Evolutionary conservation across 2,329 filamentous ascomycete genomes (phyloP).

Genomic region (Penicillium sp.): DNA sequence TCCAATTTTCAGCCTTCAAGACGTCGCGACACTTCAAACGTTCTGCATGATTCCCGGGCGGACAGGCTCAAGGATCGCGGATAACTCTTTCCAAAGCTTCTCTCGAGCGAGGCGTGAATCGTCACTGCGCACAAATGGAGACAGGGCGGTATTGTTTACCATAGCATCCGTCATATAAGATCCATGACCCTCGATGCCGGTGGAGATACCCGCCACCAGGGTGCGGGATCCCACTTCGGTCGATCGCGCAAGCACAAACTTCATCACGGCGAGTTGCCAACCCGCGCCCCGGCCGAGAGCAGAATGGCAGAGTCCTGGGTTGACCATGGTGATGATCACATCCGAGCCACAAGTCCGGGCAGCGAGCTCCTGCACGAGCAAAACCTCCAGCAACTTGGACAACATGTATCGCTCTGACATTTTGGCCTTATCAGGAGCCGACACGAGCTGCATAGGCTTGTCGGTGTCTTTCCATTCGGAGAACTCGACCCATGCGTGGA

Average conservation of each 20-base stretch:
- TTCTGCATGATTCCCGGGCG: constrained; percentile 40
- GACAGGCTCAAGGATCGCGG: constrained; percentile 45
- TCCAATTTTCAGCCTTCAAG: background rate
- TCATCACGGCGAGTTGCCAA: constrained; percentile 11
- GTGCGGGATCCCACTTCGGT: constrained; percentile 54
- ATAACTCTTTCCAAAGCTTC: constrained; percentile 50
- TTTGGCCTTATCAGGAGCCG: constrained; percentile 35
- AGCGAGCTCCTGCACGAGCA: constrained; percentile 46
- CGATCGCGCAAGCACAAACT: constrained; percentile 44
- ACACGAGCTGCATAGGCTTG: constrained; percentile 41
- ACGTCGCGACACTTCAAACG: background rate
- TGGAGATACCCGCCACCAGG: constrained; percentile 41
- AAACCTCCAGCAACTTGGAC: constrained; percentile 54
- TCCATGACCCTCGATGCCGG: constrained; percentile 50
- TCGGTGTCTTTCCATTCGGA: constrained; percentile 40
- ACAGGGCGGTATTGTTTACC: constrained; percentile 31
- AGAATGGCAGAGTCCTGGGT: constrained; percentile 57
- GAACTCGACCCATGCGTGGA: constrained; percentile 44
- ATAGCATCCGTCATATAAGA: constrained; percentile 47
- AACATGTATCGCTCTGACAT: constrained; percentile 48
- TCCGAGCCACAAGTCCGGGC: constrained; percentile 27
- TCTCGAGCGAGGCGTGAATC: constrained; percentile 43
- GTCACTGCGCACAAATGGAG: constrained; percentile 42
- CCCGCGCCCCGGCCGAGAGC: constrained; percentile 45
- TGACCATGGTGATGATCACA: constrained; percentile 55